Conservation (phyloP, 2,329 filamentous ascomycete genomes). For the Monascus ruber region DNA sequence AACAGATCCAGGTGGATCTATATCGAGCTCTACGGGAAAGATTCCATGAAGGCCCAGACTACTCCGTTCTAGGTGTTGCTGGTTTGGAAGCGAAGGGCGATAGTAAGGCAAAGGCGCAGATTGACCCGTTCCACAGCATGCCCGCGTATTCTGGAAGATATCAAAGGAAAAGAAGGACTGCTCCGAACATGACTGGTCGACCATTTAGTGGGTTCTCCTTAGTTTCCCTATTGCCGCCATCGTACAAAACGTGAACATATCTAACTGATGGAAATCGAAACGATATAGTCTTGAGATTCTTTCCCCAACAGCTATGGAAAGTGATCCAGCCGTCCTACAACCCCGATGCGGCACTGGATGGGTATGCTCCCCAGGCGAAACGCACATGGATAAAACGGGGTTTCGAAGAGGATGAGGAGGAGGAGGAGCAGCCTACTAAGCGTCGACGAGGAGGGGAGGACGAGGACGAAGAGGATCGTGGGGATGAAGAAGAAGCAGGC, state of each 20-base stretch:
- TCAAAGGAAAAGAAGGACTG: constrained; percentile 42
- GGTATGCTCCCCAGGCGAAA: constrained; percentile 12
- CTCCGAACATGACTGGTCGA: constrained; percentile 44
- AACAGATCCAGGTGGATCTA: constrained; percentile 38
- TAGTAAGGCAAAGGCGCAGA: constrained; percentile 34
- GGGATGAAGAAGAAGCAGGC: constrained; percentile 31
- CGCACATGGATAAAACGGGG: constrained; percentile 22
- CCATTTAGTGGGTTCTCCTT: constrained; percentile 39
- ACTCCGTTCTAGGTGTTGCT: constrained; percentile 39
- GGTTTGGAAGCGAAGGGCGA: constrained; percentile 32
- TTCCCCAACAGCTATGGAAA: constrained; percentile 47
- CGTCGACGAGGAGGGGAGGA: constrained; percentile 20
- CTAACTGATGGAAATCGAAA: no score
- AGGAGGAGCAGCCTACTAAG: constrained; percentile 21
- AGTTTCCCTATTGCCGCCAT: no score
- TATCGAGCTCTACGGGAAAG: constrained; percentile 43
- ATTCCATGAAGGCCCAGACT: constrained; percentile 50
- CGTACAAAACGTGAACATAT: no score
- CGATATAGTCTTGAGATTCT: constrained; percentile 42
- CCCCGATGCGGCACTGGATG: constrained; percentile 21
- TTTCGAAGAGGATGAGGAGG: constrained; percentile 37
- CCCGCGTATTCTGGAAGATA: constrained; percentile 50
- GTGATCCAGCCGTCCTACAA: constrained; percentile 40
- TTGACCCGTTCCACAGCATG: constrained; percentile 53
- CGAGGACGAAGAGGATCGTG: constrained; percentile 20